Base-by-base conservation (phyloP, 495 filamentous ascomycete genomes). In the Melanomma pulvis-pyrius region DNA sequence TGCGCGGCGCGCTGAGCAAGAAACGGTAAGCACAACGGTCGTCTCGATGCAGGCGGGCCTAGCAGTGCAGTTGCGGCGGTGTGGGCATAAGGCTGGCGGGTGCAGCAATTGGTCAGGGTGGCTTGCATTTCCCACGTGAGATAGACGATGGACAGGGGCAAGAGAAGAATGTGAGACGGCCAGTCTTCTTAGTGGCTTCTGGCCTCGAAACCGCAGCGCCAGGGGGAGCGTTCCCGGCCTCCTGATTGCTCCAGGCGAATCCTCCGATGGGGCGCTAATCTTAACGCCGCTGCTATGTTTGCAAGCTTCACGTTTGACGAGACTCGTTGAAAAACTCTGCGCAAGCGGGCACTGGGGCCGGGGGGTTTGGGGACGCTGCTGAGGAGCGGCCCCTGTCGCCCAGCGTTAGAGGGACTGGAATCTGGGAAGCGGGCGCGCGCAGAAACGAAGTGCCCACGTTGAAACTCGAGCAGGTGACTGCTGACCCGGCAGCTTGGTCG, bases 41-140 rank as follows among this genome's bases (percentile, higher is more conserved):
- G 61, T 65, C 51, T 62, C 57, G 56, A 55, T 22, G 51, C 41
- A 50, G 32, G 29, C 26, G 22, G 39, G 30, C 17, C 54, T 11
- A 12, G 39, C 30, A 30, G 32, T 46, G 15, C 51, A n/a, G 54
- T 58, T 53, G 65, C 65, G 57, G 68, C 68, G 68, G 68, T 71
- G 68, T 62, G 46, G 62, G 28, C 29, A 30, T 68, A 71, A 68
- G 69, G 69, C 69, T 71, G 69, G 57, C 11, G 6, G 46, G 0
- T 24, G 52, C 63, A 53, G 49, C 65, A 53, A 71, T 67, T 68
- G 65, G 69, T 55, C 58, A 65, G 65, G 36, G 59, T 65, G 59
- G 69, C 63, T 65, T 71, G 69, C 69, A 71, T 56, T 60, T 68
- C 50, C 69, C 69, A 71, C 69, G 69, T 65, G 69, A 71, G 69